These are phyloP conservation scores for Rhododendron ovatum DNA, from an alignment of 148 eudicot genomes.

Conservation along the genomic window DNA sequence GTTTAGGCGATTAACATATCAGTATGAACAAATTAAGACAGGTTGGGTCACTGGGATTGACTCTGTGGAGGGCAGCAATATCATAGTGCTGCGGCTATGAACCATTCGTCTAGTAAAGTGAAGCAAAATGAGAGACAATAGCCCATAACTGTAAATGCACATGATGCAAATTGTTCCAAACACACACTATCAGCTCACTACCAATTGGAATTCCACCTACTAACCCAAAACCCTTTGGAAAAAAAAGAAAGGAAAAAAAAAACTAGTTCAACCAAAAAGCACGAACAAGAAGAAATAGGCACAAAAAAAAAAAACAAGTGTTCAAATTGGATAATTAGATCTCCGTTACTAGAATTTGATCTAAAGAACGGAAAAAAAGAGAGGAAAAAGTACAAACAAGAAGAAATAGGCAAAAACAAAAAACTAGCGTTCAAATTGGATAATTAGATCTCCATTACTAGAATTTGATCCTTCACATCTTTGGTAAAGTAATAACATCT, in stretches of 20 bases:
- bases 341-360: not conserved
- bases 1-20: not conserved
- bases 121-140: not conserved
- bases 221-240: too few species aligned
- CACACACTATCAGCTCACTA: not conserved
- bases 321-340: not conserved
- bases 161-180: not conserved
- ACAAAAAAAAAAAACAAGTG: not conserved
- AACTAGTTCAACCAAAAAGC: not conserved
- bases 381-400: too few species aligned
- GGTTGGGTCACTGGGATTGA: not conserved
- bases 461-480: not conserved
- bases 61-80: not conserved
- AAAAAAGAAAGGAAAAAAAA: too few species aligned
- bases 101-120: not conserved
- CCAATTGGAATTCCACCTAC: not conserved
- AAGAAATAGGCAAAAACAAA: not conserved
- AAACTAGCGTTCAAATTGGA: not conserved
- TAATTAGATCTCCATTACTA: not conserved
- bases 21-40: not conserved
- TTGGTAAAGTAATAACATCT: not conserved
- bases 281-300: not conserved
- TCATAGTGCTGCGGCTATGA: not conserved
- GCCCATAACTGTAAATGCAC: not conserved
- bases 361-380: too few species aligned